These are phyloP conservation scores for Hypoxylon sp. DNA, from an alignment of 2,329 filamentous ascomycete genomes.

Conservation along the genomic window DNA sequence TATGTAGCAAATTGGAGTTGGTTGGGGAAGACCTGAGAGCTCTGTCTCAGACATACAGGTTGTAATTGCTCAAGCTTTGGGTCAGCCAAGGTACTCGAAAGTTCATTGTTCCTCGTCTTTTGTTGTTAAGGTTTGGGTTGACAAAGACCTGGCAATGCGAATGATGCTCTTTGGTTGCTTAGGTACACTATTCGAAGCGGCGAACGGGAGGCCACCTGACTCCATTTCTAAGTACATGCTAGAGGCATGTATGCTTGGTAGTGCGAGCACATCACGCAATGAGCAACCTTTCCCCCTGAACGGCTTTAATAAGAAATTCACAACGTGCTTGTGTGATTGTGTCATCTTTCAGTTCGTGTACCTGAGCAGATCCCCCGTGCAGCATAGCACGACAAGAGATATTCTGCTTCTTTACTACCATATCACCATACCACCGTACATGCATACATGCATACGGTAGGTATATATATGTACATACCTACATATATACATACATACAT, in stretches of 20 bases:
- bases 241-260: not conserved
- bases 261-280: slow-evolving; percentile 38
- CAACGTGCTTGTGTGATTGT: slow-evolving; percentile 40
- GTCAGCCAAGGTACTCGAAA: slow-evolving; percentile 28
- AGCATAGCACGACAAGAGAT: slow-evolving; percentile 5
- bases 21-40: slow-evolving; percentile 25
- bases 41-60: slow-evolving; percentile 40
- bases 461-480: slow-evolving; percentile 12
- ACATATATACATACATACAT: slow-evolving; percentile 8
- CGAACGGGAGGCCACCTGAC: slow-evolving; percentile 37
- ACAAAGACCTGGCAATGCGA: slow-evolving; percentile 34
- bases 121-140: slow-evolving; percentile 29
- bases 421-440: not conserved
- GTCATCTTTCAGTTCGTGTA: slow-evolving; percentile 35
- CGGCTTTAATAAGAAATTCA: slow-evolving; percentile 31
- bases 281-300: slow-evolving; percentile 31
- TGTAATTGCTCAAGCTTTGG: slow-evolving; percentile 27
- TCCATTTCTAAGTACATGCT: slow-evolving; percentile 21
- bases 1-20: slow-evolving; percentile 26
- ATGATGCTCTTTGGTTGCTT: slow-evolving; percentile 22
- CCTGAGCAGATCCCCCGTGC: slow-evolving; percentile 33
- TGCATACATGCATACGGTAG: not conserved
- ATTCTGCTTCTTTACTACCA: not conserved
- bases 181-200: slow-evolving; percentile 18
- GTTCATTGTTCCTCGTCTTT: slow-evolving; percentile 31